Evolutionary conservation across 2,329 filamentous ascomycete genomes (phyloP).

Genomic region (Phialemoniopsis sp.): DNA sequence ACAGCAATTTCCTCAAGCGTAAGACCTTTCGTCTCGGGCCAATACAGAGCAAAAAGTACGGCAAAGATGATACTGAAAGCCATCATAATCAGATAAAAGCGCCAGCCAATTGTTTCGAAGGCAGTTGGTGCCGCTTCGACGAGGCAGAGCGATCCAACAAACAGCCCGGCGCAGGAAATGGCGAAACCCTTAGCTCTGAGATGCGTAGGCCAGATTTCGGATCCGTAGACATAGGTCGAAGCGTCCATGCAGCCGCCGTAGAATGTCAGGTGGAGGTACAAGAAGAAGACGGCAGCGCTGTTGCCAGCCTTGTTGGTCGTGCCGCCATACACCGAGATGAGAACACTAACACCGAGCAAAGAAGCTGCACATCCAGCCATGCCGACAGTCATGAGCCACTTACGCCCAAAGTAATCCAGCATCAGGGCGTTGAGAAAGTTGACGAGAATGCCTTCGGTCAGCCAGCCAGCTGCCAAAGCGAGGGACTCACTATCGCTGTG

Average conservation of each 20-base stretch:
- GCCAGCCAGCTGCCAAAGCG: conserved; percentile 6
- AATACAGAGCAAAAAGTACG: conserved; percentile 28
- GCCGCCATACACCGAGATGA: no score
- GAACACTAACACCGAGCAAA: neutral
- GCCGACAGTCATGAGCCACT: conserved; percentile 6
- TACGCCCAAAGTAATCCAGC: conserved; percentile 9
- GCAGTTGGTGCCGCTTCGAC: conserved; percentile 1
- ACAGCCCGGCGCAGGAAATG: conserved; percentile 2
- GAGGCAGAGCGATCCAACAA: conserved; percentile 3
- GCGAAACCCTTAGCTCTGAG: conserved; percentile 6
- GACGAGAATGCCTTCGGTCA: conserved; percentile 3
- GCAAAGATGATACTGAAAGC: conserved; percentile 20
- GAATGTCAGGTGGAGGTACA: no score
- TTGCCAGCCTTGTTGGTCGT: no score
- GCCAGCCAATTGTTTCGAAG: conserved; percentile 32
- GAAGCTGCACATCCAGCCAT: neutral
- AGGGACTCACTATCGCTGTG: conserved; percentile 2
- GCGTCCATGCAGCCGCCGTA: conserved; percentile 1
- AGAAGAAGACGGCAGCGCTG: no score
- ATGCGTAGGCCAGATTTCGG: conserved; percentile 4
- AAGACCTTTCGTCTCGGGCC: conserved; percentile 26
- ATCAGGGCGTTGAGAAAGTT: conserved; percentile 7
- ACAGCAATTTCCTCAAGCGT: conserved; percentile 25
- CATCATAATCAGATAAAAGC: conserved; percentile 44
- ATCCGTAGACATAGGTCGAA: conserved; percentile 2